Percentiles rank a stretch among this genome's conserved stretches.
These are phyloP conservation scores for Pseudogymnoascus sp. DNA, from an alignment of 2,329 filamentous ascomycete genomes.

Conservation along the genomic window DNA sequence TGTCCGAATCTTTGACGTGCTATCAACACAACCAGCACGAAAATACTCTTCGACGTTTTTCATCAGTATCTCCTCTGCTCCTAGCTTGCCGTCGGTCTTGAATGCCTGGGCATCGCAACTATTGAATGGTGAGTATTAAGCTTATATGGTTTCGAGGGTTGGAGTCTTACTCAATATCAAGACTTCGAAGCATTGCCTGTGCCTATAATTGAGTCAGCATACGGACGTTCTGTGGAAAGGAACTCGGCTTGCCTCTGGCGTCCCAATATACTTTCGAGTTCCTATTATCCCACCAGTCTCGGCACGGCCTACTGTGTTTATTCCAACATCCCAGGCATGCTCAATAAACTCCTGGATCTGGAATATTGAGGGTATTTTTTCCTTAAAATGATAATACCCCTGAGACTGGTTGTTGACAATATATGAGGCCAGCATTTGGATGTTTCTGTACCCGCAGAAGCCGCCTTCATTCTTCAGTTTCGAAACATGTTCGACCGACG, in stretches of 20 bases:
- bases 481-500: conserved; percentile 67
- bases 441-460: conserved; percentile 93
- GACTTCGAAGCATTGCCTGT: conserved; percentile 64
- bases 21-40: conserved; percentile 41
- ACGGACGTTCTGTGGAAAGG: conserved; percentile 1
- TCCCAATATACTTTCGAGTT: conserved; percentile 95
- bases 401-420: conserved; percentile 51
- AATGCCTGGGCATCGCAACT: conserved; percentile 58
- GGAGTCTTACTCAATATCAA: conserved; percentile 53
- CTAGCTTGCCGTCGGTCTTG: conserved; percentile 33
- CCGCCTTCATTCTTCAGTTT: conserved; percentile 75
- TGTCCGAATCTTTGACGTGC: conserved; percentile 52
- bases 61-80: conserved; percentile 43
- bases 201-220: conserved; percentile 42
- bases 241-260: conserved; percentile 58
- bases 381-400: conserved; percentile 52
- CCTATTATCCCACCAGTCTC: conserved; percentile 82
- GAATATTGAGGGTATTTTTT: conserved; percentile 64
- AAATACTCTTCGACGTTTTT: conserved; percentile 69
- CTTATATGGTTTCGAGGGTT: background rate
- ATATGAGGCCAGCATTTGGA: conserved; percentile 82
- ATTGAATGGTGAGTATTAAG: conserved; percentile 8
- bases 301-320: conserved; percentile 62
- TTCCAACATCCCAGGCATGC: conserved; percentile 75
- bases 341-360: conserved; percentile 82